Percentiles rank a stretch among this genome's conserved stretches.
These are phyloP conservation scores for Populus hybrid DNA, from an alignment of 441 rosid species.

Conservation along the genomic window DNA sequence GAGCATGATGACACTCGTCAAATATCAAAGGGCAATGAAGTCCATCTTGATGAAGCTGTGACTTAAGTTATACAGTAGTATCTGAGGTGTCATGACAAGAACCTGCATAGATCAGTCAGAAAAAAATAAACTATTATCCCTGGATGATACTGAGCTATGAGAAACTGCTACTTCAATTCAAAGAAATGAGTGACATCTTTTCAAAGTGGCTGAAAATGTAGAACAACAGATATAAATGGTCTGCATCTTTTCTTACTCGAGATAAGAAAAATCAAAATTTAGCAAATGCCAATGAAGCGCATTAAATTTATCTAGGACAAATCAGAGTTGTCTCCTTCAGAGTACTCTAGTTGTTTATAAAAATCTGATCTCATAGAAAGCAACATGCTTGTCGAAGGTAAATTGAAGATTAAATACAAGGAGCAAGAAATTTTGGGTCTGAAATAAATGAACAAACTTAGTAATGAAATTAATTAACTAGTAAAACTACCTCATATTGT, in stretches of 20 bases:
- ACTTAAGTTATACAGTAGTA: slow-evolving; percentile 65
- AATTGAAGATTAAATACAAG: neutral
- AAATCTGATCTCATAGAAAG: neutral
- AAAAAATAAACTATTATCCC: slow-evolving; percentile 7
- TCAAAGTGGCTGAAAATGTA: too few species aligned
- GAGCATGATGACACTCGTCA: slow-evolving; percentile 99
- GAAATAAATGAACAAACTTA: neutral
- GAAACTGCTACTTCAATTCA: slow-evolving; percentile 1
- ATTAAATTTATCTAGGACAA: neutral
- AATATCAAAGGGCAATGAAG: slow-evolving; percentile 72
- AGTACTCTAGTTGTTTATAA: neutral
- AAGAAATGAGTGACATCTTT: neutral
- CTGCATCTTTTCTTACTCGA: neutral
- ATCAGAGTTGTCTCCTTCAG: neutral
- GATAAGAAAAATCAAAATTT: neutral
- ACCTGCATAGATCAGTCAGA: slow-evolving; percentile 51
- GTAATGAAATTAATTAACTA: slow-evolving; percentile 4
- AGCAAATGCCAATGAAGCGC: neutral
- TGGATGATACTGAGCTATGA: slow-evolving; percentile 11
- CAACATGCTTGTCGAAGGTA: neutral
- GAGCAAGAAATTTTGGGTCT: neutral
- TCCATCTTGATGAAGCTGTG: slow-evolving; percentile 97
- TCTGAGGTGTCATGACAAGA: slow-evolving; percentile 92
- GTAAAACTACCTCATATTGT: slow-evolving; percentile 60
- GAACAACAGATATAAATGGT: too few species aligned